Percentiles rank a stretch among this genome's conserved stretches.
phyloP scores from a whole-genome alignment of 2,329 filamentous ascomycete genomes.

The Alternaria dauci region DNA sequence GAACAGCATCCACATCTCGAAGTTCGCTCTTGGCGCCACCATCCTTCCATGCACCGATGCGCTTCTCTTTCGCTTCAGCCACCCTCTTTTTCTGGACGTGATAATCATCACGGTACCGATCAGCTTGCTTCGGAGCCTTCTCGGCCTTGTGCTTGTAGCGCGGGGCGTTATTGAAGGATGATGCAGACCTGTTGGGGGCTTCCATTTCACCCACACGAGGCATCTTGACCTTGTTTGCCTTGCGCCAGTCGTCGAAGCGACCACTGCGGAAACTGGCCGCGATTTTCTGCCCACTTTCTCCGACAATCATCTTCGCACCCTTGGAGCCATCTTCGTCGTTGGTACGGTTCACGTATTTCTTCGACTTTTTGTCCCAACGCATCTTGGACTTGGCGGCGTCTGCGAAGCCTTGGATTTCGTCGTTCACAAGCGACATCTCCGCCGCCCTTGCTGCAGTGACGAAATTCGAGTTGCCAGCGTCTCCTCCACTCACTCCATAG shows the following conservation, averaged over 20 bases:
- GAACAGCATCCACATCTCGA: constrained; percentile 82
- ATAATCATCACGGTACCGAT: constrained; percentile 92
- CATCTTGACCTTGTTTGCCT: constrained; percentile 80
- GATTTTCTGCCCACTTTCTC: constrained; percentile 95
- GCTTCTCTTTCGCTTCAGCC: constrained; percentile 84
- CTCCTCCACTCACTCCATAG: constrained; percentile 89
- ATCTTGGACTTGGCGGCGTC: constrained; percentile 77
- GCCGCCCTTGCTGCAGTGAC: constrained; percentile 84
- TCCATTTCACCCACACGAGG: constrained; percentile 87
- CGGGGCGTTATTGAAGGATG: constrained; percentile 50
- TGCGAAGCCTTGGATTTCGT: constrained; percentile 84
- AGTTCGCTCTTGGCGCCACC: constrained; percentile 79
- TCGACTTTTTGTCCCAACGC: constrained; percentile 97
- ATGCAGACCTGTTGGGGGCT: constrained; percentile 43
- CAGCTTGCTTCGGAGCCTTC: constrained; percentile 89
- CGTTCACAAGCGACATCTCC: constrained; percentile 91
- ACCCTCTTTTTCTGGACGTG: constrained; percentile 89
- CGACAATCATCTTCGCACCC: constrained; percentile 75
- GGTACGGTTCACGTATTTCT: constrained; percentile 88
- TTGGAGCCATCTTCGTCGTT: constrained; percentile 95
- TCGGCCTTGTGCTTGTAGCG: constrained; percentile 88
- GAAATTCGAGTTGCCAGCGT: constrained; percentile 71
- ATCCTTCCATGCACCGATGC: constrained; percentile 76
- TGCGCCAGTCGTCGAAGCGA: constrained; percentile 91
- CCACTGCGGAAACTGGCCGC: constrained; percentile 92